Base-by-base conservation (phyloP, 805 yeast genomes). In the Saccharomycopsis vini region DNA sequence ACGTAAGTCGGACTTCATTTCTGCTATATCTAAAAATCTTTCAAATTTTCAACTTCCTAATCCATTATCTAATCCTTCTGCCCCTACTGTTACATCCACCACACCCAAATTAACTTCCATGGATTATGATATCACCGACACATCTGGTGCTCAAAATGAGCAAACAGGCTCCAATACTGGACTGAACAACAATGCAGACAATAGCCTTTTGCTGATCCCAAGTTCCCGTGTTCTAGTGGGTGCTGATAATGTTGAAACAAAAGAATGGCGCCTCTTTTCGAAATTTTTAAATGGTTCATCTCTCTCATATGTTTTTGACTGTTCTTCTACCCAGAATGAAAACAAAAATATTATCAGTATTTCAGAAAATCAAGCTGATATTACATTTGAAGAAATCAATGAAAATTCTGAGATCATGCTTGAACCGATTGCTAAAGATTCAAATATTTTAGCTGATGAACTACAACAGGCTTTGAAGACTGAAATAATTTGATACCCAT, bases 391-490 rank as follows among this genome's bases (percentile, higher is more conserved):
- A 34, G 23, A 5, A 9, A n/a, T 26, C 13, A 6, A 18, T 5
- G 35, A 39, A 6, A 20, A 16, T 7, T 12, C 20, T 19, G 44
- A 40, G 15, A 39, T 36, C 16, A 5, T 7, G 5, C 5, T 30
- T 30, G 36, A 31, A 13, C 42, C 42, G 4, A 28, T 32, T 22
- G 18, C 18, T 21, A 28, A 39, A 29, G 22, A 37, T 15, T 12
- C 7, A 13, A 9, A 13, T 20, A 23, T 22, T n/a, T 19, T 39
- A 4, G 10, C 6, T 15, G 38, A 32, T 21, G 43, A 40, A n/a
- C 18, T 40, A 6, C 37, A 40, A n/a, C 37, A 40, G 5, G 43
- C 43, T 32, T 22, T 40, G 22, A 24, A 23, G 10, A 23, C 30
- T 10, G 43, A 40, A 9, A 9, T 30, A 10, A 5, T 13, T 7